phyloP scores from a whole-genome alignment of 331 rosid genomes.

The Pyracantha coccinea region DNA sequence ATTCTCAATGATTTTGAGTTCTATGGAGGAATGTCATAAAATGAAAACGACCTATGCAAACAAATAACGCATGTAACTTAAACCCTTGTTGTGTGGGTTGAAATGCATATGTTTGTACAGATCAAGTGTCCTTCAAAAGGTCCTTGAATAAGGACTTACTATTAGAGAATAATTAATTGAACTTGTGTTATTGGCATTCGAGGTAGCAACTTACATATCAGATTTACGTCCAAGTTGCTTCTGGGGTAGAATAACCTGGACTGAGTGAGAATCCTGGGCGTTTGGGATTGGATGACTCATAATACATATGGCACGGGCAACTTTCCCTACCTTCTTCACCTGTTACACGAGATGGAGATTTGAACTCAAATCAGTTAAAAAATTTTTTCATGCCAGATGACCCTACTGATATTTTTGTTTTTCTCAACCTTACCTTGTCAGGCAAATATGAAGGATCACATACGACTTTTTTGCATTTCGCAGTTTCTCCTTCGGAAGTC shows the following conservation, averaged over 20 bases:
- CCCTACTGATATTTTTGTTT: background rate
- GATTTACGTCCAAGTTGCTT: conserved; percentile 33
- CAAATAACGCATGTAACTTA: too few relatives aligned
- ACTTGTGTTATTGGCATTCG: background rate
- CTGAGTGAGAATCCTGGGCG: conserved; percentile 26
- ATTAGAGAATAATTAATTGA: background rate
- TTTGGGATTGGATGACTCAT: conserved; percentile 33
- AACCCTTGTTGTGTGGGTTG: too few relatives aligned
- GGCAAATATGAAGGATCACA: conserved; percentile 35
- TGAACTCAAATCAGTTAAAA: background rate
- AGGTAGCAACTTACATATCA: conserved; percentile 14
- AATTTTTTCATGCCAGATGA: background rate
- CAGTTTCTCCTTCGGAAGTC: conserved; percentile 99
- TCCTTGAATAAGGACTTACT: background rate
- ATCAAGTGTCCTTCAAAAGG: background rate
- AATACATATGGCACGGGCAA: conserved; percentile 24
- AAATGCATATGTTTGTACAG: background rate
- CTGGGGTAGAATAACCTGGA: conserved; percentile 30
- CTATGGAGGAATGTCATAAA: too few relatives aligned
- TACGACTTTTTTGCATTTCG: conserved; percentile 38
- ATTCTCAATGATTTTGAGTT: too few relatives aligned
- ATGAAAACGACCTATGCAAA: too few relatives aligned
- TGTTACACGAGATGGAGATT: background rate
- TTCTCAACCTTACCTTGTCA: conserved; percentile 8
- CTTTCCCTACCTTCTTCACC: conserved; percentile 29